Evolutionary conservation across 2,329 filamentous ascomycete genomes (phyloP), one percentile per base, ranked within the genome.

Genomic region (Cladosporium sp.): DNA sequence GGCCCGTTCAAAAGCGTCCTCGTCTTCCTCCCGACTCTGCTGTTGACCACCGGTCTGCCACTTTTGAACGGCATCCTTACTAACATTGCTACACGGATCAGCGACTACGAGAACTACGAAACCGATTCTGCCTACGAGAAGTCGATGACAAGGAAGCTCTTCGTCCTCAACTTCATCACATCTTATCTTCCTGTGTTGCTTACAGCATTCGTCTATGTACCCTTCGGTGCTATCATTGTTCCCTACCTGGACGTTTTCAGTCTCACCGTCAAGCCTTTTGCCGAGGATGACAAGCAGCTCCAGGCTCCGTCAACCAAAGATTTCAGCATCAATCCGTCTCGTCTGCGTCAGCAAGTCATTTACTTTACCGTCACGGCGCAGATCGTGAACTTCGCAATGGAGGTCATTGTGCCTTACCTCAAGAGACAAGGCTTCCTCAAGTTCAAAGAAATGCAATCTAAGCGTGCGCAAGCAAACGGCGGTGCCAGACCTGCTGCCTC

Each of bases 361-460:
- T 98, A 96, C 80, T 95, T 96, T 69, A 96, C 94, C 0, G 91
- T 98, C 35, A 97, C 94, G 0, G 94, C 93, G 0, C 94, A 97
- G 75, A 86, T 97, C 44, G 89, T 99, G 72, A 95, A 91, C 75
- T 89, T 97, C 63, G 88, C 85, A 14, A 88, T 94, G 67, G 95
- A 99, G 77, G 86, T 93, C 5, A 81, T 97, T 40, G 86, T 97
- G 1, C 95, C 95, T 0, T 93, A 92, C 70, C 79, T 92, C 61
- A 97, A 97, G 79, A 89, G 91, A 67, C 88, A 88, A 72, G 87
- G 89, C 0, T 89, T 91, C 75, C 85, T 87, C 72, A 94, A 93
- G 73, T 92, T 92, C 74, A 91, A 93, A 77, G 83, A 92, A 70
- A 87, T 91, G 64, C 86, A 92, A 72, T 85, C 82, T 28, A 80